A percentile compares a stretch with the other conserved stretches of the same genome.
phyloP scores from a whole-genome alignment of 148 eudicot species.

The Rhododendron ferrugineum region DNA sequence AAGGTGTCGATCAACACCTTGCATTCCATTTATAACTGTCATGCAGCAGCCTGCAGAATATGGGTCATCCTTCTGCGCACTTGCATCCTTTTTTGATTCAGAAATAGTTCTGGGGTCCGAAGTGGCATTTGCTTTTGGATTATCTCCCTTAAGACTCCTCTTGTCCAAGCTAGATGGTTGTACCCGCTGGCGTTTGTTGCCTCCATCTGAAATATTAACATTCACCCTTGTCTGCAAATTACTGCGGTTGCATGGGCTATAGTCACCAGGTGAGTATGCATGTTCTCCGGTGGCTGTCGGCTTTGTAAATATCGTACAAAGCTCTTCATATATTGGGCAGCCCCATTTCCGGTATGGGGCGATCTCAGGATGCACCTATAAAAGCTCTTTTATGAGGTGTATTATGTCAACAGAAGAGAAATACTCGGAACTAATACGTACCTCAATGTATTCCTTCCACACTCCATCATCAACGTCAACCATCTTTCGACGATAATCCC shows the following conservation, averaged over 20 bases:
- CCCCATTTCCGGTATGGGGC: conserved; percentile 18
- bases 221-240: background rate
- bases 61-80: conserved; percentile 4
- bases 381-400: background rate
- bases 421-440: background rate
- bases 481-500: conserved; percentile 21
- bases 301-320: conserved; percentile 21
- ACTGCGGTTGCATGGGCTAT: background rate
- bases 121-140: background rate
- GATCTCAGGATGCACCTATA: conserved; percentile 16
- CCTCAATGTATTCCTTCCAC: conserved; percentile 20
- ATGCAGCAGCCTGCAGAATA: conserved; percentile 11
- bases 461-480: conserved; percentile 15
- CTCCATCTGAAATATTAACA: background rate
- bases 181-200: conserved; percentile 6
- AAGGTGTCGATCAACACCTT: conserved; percentile 9
- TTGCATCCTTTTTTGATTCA: conserved; percentile 1
- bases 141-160: background rate
- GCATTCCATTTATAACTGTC: conserved; percentile 2
- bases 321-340: conserved; percentile 22
- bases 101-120: background rate
- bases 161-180: conserved; percentile 9
- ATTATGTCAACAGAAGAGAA: background rate
- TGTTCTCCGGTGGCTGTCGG: conserved; percentile 11
- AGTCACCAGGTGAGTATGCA: background rate